Evolutionary conservation across 805 yeast genomes (phyloP).

Genomic region (Candida nonsorbophila): DNA sequence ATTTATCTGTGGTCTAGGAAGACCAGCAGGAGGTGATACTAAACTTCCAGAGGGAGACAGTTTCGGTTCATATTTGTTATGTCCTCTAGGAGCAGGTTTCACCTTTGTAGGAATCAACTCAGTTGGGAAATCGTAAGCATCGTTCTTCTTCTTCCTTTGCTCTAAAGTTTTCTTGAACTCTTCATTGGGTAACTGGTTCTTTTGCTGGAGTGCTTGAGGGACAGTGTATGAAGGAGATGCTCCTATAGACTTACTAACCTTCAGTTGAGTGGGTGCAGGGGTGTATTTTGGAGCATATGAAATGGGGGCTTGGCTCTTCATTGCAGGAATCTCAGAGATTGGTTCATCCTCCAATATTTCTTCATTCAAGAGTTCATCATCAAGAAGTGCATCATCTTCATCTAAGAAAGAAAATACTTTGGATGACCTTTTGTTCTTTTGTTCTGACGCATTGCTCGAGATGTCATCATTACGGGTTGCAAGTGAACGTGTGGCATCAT

Average conservation of each 20-base stretch:
- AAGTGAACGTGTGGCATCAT: no score
- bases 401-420: conserved; percentile 30
- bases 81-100: conserved; percentile 32
- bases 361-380: conserved; percentile 31
- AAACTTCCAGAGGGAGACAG: conserved; percentile 3
- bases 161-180: conserved; percentile 25
- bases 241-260: conserved; percentile 4
- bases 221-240: neutral
- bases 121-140: conserved; percentile 72
- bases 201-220: conserved; percentile 1
- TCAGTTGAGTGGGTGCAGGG: conserved; percentile 1
- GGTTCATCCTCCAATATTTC: conserved; percentile 12
- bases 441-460: no score
- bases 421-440: no score
- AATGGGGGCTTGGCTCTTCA: neutral
- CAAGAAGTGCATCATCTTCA: conserved; percentile 41
- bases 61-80: neutral
- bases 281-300: neutral
- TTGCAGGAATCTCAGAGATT: neutral
- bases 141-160: conserved; percentile 56
- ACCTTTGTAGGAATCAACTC: conserved; percentile 41
- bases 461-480: no score
- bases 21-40: no score
- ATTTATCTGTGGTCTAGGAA: no score
- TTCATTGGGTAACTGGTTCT: conserved; percentile 1